Base-by-base conservation (phyloP, 2,329 filamentous ascomycete genomes). In the Grosmannia clavigera region DNA sequence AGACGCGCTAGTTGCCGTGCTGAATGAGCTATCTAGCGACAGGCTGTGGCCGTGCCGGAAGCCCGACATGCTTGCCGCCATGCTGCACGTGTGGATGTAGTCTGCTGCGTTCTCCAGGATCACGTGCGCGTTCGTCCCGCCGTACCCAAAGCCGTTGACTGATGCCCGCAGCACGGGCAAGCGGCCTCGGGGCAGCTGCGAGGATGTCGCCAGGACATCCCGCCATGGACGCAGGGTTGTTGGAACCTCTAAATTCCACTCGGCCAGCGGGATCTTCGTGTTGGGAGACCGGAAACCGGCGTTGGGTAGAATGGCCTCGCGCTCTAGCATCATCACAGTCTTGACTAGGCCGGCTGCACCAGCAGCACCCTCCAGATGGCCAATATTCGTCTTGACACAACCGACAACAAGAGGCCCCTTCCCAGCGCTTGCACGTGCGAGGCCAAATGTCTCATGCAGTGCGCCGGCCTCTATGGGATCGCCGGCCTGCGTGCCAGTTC, bases 91-190 rank as follows among this genome's bases (percentile, higher is more conserved):
- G 22, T 35, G 22, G 33, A 61, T 27, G 25, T 60, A 61, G 51
- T 63, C 61, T 9, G 55, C 70, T 1, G 75, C 75, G 61, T 77
- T 76, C 48, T 68, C 65, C 6, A 68, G 40, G 55, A 68, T 66
- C 12, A 55, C 57, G 53, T 68, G 66, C 6, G 67, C 61, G 31
- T 66, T 69, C 31, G 69, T 66, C 10, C 66, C 67, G 6, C 73
- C 75, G 19, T 73, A 76, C 0, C 76, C 76, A 58, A 78, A 79
- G 29, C 69, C 72, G 66, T 78, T 78, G 61, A 79, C 67, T 59
- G 75, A 78, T 50, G 65, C 65, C 1, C 66, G 62, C n/a, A 64
- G 58, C 35, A 68, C 59, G 14, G 54, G 11, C 11, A 59, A 25
- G 22, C 33, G 10, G 22, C 31, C n/a, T 25, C 35, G 2, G 55